phyloP scores from a whole-genome alignment of 352 stramenopile species.

The Albugo laibachii region DNA sequence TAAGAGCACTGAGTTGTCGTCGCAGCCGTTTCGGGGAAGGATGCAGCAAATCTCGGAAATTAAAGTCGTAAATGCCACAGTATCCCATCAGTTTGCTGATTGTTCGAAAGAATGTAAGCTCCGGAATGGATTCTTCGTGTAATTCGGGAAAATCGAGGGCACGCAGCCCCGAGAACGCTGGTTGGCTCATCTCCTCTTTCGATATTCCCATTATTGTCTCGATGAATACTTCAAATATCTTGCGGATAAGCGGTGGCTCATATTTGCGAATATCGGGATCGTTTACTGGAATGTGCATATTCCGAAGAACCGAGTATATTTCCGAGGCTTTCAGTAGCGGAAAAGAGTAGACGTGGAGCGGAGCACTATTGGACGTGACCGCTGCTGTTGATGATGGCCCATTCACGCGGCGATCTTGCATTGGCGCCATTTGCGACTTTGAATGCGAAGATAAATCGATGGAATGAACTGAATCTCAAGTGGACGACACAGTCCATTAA shows the following conservation, averaged over 20 bases:
- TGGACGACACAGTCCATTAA: no score
- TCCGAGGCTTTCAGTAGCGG: conserved; percentile 86
- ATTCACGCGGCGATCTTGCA: no score
- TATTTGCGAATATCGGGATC: conserved; percentile 79
- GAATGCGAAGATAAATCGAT: no score
- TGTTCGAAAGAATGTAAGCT: conserved; percentile 85
- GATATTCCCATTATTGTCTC: conserved; percentile 78
- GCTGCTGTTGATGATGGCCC: no score
- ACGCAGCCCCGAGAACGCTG: conserved; percentile 64
- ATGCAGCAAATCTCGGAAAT: conserved; percentile 77
- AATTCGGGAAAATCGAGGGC: conserved; percentile 80
- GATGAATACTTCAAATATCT: conserved; percentile 81
- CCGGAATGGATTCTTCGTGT: conserved; percentile 84
- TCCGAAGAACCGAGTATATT: conserved; percentile 83
- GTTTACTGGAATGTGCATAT: conserved; percentile 78
- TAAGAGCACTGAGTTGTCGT: conserved; percentile 86
- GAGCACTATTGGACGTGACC: no score
- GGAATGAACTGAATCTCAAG: no score
- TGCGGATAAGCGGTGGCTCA: conserved; percentile 45
- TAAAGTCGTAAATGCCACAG: conserved; percentile 89
- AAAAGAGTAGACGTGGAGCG: conserved; percentile 50
- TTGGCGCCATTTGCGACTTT: no score
- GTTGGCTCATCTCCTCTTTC: conserved; percentile 82
- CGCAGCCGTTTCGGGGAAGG: conserved; percentile 82
- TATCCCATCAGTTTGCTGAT: conserved; percentile 77